Conservation (phyloP, 345 rosid species). For the Carallia pectinifolia region DNA sequence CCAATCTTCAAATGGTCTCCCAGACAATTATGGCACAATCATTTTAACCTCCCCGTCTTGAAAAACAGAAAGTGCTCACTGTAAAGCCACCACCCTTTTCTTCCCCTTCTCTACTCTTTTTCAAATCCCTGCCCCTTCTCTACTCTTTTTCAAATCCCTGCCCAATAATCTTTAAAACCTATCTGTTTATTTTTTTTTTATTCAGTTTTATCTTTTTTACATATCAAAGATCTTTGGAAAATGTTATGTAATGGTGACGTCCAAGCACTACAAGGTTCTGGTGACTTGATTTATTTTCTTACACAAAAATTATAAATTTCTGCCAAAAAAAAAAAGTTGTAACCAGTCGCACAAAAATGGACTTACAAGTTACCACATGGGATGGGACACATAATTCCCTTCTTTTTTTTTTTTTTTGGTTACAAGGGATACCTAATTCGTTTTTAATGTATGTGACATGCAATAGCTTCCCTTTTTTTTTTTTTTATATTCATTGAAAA, state of each 20-base stretch:
- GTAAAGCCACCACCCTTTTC: slow-evolving; percentile 36
- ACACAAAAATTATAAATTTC: no score
- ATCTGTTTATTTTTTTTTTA: background rate
- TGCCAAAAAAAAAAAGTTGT: no score
- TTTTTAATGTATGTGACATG: no score
- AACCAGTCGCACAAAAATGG: no score
- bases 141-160: no score
- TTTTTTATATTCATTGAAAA: background rate
- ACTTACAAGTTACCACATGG: no score
- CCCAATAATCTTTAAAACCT: background rate
- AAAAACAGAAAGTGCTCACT: slow-evolving; percentile 8
- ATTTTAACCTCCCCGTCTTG: slow-evolving; percentile 26
- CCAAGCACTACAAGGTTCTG: no score
- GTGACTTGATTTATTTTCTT: no score
- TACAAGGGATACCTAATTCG: no score
- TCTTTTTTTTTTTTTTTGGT: background rate
- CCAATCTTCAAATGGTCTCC: slow-evolving; percentile 10
- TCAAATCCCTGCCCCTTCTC: slow-evolving; percentile 3
- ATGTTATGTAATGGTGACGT: no score
- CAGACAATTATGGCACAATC: slow-evolving; percentile 38
- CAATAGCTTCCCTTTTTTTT: background rate
- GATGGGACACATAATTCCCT: background rate
- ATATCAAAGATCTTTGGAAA: no score
- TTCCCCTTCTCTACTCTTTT: slow-evolving; percentile 7
- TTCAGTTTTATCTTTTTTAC: background rate